Evolutionary conservation across 2,329 filamentous ascomycete species (phyloP), one percentile per base, ranked within the genome.

Genomic region (Ceratocystiopsis sp.): DNA sequence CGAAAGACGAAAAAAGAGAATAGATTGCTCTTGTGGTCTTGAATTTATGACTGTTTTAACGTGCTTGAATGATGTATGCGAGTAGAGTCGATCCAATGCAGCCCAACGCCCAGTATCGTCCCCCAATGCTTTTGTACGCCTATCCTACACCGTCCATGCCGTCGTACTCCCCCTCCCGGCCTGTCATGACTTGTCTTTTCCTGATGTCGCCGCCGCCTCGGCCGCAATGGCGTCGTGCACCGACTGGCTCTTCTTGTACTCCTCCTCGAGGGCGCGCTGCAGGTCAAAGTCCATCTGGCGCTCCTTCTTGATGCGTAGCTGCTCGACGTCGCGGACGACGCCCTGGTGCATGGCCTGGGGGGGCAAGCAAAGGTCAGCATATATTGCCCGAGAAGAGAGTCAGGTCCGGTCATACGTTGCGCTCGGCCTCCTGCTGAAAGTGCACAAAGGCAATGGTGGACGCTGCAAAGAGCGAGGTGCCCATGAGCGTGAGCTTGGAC

Each of bases 261-360:
- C 84, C 54, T 80, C 74, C 63, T 96, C 87, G 40, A 98, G 66
- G 8, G 72, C 73, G 49, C 71, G 74, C 58, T 98, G 91, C 73
- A 93, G 76, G 50, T 96, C 87, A 55, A 98, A 98, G 58, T 98
- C 91, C 42, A 86, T 75, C 59, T 93, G 84, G 46, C 91, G 79
- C 60, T 98, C 91, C 51, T 75, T 73, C 64, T 95, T 95, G 51
- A 95, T 59, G 38, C 83, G 78, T 59, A 94, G 87, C 57, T 93
- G 85, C 57, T 96, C 89, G 69, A 95, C 82, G 56, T 98, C 91
- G 50, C 89, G 83, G 50, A 96, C 67, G 37, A 98, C 91, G 38
- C 91, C 91, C 51, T 81, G 75, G 57, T 98, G 91, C 91, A 98
- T 98, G 45, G 84, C 83, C 91, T 89, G 33, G 33, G 33, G 37